Percentiles rank a stretch among this genome's conserved stretches.
These are phyloP conservation scores for Lindgomyces ingoldianus DNA, from an alignment of 495 filamentous ascomycete species.

Conservation along the genomic window DNA sequence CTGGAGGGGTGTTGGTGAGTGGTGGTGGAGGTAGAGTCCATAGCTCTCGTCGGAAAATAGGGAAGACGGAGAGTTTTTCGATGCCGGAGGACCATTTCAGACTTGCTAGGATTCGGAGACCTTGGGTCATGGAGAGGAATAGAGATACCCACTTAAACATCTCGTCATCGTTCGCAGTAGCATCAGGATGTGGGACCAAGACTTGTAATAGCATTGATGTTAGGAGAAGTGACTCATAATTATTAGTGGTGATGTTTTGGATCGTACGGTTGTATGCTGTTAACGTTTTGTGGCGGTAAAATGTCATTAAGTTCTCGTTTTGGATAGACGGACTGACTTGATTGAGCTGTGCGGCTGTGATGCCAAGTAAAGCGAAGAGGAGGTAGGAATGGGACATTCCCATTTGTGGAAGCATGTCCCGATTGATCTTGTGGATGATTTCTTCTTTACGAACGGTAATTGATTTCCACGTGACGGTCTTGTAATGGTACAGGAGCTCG, in stretches of 20 bases:
- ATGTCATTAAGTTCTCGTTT: background rate
- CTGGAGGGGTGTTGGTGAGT: background rate
- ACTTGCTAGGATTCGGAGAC: conserved; percentile 16
- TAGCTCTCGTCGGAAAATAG: conserved; percentile 20
- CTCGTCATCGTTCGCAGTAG: background rate
- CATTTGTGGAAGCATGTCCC: conserved; percentile 14
- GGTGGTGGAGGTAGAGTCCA: conserved; percentile 21
- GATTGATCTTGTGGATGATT: conserved; percentile 13
- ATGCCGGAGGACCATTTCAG: conserved; percentile 18
- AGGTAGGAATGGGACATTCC: conserved; percentile 12
- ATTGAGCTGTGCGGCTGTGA: conserved; percentile 17
- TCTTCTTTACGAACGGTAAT: conserved; percentile 13
- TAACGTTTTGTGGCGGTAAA: conserved; percentile 20
- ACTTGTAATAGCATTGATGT: conserved; percentile 6
- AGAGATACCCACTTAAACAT: conserved; percentile 7
- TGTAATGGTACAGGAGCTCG: conserved; percentile 11
- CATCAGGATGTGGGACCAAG: conserved; percentile 18
- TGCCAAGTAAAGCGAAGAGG: conserved; percentile 14
- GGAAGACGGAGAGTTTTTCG: conserved; percentile 11
- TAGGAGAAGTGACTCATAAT: conserved; percentile 29
- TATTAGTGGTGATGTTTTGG: conserved; percentile 14
- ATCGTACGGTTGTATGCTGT: conserved; percentile 21
- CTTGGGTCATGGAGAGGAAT: conserved; percentile 24
- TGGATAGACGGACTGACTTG: background rate
- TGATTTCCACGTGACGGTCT: background rate